Evolutionary conservation across 768 basidiomycete species (phyloP), one percentile per base, ranked within the genome.

Genomic region (Cystofilobasidium capitatum): DNA sequence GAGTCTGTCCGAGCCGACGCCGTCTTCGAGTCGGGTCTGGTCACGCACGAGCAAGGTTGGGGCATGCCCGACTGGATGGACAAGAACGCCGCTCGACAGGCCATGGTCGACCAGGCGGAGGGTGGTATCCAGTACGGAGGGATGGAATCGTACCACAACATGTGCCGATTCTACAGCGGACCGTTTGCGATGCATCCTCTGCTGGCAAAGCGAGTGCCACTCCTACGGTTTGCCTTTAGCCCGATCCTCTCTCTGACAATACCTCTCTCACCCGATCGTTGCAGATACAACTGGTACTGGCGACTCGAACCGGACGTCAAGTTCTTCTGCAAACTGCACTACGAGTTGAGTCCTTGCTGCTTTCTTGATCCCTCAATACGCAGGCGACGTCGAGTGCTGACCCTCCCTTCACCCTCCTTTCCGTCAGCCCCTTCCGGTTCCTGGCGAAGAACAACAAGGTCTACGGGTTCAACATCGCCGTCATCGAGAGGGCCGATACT

Each of bases 391-490:
- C 8, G n/a, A 44, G 26, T 26, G 31, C n/a, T 37, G 2, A 33
- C 35, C 26, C 35, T 51, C 9, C 40, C 33, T 36, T 39, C 29
- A 13, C 29, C 20, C 51, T 26, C 40, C 20, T 40, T 36, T 39
- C 62, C 14, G 9, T 14, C 62, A 65, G 64, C 40, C 65, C 65
- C 9, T 66, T 66, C 58, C 65, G 65, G 20, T 66, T 49, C 45
- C 44, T 66, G 39, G 57, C 59, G 17, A 47, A 59, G 42, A 66
- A 66, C 42, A 24, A 61, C 58, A 66, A 66, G 58, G 17, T 66
- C 31, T 66, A 66, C 58, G 65, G 65, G 3, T 66, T 59, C 44
- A 66, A 66, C 49, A 66, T 66, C 24, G 65, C 65, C 33, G 65
- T 66, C 24, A 31, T 66, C 35, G 65, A 66, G 40, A 45, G 49